Percentiles rank a stretch among this genome's conserved stretches.
phyloP scores from a whole-genome alignment of 345 rosid species.

The Lepidium aucheri region DNA sequence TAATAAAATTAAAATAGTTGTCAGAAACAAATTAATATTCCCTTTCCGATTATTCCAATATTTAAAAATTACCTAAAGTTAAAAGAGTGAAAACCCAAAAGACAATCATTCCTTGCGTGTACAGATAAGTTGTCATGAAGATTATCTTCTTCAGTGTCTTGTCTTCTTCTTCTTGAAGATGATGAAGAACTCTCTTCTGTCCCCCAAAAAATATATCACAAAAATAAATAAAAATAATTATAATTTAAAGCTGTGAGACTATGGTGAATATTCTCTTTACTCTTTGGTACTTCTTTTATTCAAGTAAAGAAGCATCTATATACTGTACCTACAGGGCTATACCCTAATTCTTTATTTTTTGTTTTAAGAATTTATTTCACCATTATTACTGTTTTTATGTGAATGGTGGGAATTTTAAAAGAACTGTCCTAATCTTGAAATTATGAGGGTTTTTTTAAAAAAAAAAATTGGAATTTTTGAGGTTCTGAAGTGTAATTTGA shows the following conservation, averaged over 20 bases:
- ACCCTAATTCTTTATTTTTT: background rate
- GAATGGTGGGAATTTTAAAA: background rate
- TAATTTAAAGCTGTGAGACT: too few species aligned
- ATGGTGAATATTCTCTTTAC: constrained; percentile 29
- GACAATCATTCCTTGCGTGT: constrained; percentile 35
- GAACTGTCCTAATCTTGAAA: background rate
- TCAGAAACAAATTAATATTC: constrained; percentile 30
- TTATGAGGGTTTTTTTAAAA: background rate
- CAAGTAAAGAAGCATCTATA: constrained; percentile 10
- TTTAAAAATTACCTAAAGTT: constrained; percentile 23
- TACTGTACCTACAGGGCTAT: constrained; percentile 7
- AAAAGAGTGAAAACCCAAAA: constrained; percentile 27
- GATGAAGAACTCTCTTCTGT: constrained; percentile 31
- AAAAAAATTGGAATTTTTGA: background rate
- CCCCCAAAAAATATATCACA: background rate
- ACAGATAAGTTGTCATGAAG: constrained; percentile 32
- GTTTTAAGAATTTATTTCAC: background rate
- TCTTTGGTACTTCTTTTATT: background rate
- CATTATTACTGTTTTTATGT: background rate
- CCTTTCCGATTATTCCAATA: constrained; percentile 6
- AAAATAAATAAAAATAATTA: too few species aligned
- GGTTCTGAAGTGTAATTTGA: background rate
- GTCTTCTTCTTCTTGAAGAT: constrained; percentile 30
- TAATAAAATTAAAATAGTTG: constrained; percentile 24
- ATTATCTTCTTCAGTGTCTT: constrained; percentile 24